phyloP scores from a whole-genome alignment of 2,329 filamentous ascomycete species.

The Colletotrichum sp. region DNA sequence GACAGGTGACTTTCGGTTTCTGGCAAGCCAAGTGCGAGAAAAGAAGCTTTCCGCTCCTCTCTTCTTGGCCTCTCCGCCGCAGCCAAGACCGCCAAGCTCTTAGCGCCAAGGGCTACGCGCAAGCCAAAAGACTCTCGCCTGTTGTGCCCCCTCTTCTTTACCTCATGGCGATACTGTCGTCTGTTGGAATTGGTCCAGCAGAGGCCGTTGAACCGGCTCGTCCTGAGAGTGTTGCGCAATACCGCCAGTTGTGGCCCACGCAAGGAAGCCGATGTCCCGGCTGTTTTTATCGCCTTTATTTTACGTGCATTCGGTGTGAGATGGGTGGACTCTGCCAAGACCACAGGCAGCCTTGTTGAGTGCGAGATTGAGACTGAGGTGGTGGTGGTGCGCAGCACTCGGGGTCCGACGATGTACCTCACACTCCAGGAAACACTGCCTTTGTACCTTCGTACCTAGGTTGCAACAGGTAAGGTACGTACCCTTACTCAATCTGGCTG shows the following conservation, averaged over 20 bases:
- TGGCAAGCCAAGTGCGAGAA: constrained; percentile 13
- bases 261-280: constrained; percentile 14
- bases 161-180: not conserved
- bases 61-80: constrained; percentile 22
- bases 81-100: constrained; percentile 19
- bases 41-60: constrained; percentile 23
- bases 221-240: constrained; percentile 17
- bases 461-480: not conserved
- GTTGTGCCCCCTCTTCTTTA: constrained; percentile 5
- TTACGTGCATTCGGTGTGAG: not conserved
- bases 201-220: constrained; percentile 16
- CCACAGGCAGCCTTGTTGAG: not conserved
- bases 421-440: not conserved
- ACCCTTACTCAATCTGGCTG: not conserved
- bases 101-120: constrained; percentile 20
- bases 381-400: not conserved
- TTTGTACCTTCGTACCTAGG: not conserved
- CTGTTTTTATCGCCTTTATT: not conserved
- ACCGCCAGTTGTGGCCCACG: constrained; percentile 16
- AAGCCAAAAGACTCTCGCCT: constrained; percentile 10
- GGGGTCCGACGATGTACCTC: not conserved
- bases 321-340: constrained; percentile 4
- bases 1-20: not conserved
- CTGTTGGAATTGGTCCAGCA: constrained; percentile 5
- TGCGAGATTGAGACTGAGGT: not conserved